These are phyloP conservation scores for Eragrostis curvula DNA, from an alignment of 176 grass and related monocot genomes.

Conservation along the genomic window DNA sequence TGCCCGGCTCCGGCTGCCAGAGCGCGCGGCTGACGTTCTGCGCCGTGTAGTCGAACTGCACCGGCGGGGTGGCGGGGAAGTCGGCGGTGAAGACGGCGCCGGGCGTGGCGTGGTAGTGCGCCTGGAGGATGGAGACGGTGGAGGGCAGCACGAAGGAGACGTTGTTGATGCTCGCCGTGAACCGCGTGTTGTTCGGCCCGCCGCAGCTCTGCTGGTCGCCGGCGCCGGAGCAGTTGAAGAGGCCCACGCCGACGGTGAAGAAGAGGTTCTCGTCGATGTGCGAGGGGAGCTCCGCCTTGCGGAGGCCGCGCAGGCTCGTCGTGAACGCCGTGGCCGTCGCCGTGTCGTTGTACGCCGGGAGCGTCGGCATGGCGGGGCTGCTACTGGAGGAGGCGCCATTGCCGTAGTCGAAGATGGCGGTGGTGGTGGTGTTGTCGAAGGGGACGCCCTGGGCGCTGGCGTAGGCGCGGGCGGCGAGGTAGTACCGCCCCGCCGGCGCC, in stretches of 20 bases:
- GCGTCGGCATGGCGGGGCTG: conserved; percentile 48
- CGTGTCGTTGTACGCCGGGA: conserved; percentile 92
- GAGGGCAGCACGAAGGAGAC: conserved; percentile 82
- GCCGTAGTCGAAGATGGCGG: conserved; percentile 84
- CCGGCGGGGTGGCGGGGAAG: conserved; percentile 75
- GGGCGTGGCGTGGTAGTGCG: conserved; percentile 43
- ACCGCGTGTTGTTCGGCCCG: conserved; percentile 83
- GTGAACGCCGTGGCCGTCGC: conserved; percentile 60
- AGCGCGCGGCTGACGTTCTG: conserved; percentile 69
- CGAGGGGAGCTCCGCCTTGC: conserved; percentile 42
- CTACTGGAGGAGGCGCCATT: background rate
- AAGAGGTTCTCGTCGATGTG: conserved; percentile 82
- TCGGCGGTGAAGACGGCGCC: conserved; percentile 78
- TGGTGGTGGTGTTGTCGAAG: conserved; percentile 94
- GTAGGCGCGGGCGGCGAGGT: conserved; percentile 81
- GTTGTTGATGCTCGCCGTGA: conserved; percentile 92
- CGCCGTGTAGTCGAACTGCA: conserved; percentile 86
- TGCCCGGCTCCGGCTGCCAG: conserved; percentile 75
- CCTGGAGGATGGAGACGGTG: conserved; percentile 74
- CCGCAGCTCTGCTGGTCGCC: conserved; percentile 61
- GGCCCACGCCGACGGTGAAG: conserved; percentile 83
- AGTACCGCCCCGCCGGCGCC: conserved; percentile 44
- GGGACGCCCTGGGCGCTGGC: conserved; percentile 81
- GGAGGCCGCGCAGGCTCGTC: conserved; percentile 54
- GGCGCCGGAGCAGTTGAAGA: conserved; percentile 64